Conservation (phyloP, 257 asterid genomes). For the Solanum corneliomulleri region DNA sequence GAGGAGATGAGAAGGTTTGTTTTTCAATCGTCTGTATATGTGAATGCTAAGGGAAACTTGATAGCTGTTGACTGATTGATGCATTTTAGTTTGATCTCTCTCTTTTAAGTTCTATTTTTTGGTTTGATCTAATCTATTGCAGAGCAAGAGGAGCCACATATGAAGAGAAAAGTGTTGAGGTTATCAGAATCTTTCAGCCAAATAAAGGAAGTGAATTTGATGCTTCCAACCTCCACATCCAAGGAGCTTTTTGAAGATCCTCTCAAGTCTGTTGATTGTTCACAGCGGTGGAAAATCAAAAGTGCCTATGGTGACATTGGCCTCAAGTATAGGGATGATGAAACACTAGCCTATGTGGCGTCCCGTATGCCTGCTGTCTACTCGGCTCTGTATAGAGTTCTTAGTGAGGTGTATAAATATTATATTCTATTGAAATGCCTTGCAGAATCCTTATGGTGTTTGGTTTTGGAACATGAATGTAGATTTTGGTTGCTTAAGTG, state of each 20-base stretch:
- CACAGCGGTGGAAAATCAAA: constrained; percentile 77
- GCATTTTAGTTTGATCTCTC: background rate
- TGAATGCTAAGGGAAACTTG: background rate
- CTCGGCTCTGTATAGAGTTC: constrained; percentile 73
- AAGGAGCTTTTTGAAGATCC: constrained; percentile 83
- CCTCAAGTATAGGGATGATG: constrained; percentile 67
- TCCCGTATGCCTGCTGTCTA: constrained; percentile 97
- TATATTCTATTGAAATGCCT: background rate
- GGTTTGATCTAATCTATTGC: background rate
- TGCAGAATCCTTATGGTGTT: background rate
- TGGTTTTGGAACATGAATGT: background rate
- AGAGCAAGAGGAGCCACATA: constrained; percentile 73
- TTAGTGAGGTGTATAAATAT: constrained; percentile 57
- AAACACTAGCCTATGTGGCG: constrained; percentile 80
- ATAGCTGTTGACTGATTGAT: background rate
- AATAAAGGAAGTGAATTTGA: constrained; percentile 69
- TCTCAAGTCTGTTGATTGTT: constrained; percentile 47
- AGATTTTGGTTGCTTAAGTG: background rate
- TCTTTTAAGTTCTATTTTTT: background rate
- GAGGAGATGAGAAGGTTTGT: background rate
- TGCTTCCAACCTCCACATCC: constrained; percentile 67
- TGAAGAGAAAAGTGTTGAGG: constrained; percentile 82
- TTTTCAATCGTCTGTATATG: background rate
- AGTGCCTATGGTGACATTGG: constrained; percentile 71
- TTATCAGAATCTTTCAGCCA: constrained; percentile 53